Percentiles rank a stretch among this genome's conserved stretches.
phyloP scores from a whole-genome alignment of 176 grass and related monocot species.

The Carex myosuroides region DNA sequence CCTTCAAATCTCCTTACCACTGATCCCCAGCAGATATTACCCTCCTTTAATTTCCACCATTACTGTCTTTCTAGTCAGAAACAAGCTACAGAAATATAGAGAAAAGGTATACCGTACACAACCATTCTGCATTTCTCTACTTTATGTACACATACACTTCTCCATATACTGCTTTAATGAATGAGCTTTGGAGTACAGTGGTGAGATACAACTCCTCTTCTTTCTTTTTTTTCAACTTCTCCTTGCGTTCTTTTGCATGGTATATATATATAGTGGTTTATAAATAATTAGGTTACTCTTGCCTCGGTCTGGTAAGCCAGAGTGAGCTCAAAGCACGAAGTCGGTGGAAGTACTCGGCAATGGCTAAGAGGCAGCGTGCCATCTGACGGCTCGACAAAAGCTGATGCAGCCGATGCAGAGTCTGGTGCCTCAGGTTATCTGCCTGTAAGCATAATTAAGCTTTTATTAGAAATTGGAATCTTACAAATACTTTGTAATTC shows the following conservation, averaged over 20 bases:
- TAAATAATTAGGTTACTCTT: slow-evolving; percentile 2
- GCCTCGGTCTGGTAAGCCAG: slow-evolving; percentile 24
- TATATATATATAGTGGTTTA: neutral
- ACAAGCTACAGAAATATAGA: slow-evolving; percentile 4
- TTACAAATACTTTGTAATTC: neutral
- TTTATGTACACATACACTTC: slow-evolving; percentile 24
- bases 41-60: neutral
- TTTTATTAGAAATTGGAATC: neutral
- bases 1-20: neutral
- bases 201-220: neutral
- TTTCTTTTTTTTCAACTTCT: slow-evolving; percentile 2
- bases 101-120: neutral
- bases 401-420: slow-evolving; percentile 20
- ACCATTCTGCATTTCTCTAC: slow-evolving; percentile 7
- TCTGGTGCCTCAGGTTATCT: slow-evolving; percentile 30
- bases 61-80: neutral
- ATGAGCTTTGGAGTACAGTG: neutral
- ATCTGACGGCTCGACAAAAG: slow-evolving; percentile 22
- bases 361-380: slow-evolving; percentile 24
- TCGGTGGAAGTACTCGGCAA: slow-evolving; percentile 23
- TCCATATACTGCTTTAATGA: slow-evolving; percentile 12
- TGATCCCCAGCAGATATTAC: neutral
- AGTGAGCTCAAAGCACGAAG: slow-evolving; percentile 30
- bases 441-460: slow-evolving; percentile 13
- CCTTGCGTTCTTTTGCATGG: neutral